phyloP scores from a whole-genome alignment of 805 yeast species.

The Priceomyces melissophilus region DNA sequence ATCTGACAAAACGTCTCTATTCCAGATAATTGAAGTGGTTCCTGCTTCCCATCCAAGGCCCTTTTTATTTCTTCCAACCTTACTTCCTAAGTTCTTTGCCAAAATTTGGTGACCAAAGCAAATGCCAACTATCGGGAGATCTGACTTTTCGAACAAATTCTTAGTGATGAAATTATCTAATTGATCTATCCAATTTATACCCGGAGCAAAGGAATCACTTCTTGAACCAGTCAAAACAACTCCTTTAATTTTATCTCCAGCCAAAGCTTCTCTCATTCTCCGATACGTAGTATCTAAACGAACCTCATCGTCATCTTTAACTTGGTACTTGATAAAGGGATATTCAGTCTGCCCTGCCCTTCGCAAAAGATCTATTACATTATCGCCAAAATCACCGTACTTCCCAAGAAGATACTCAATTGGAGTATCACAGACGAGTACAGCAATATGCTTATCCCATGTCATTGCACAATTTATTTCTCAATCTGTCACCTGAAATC shows the following conservation, averaged over 20 bases:
- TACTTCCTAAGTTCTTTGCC: constrained; percentile 61
- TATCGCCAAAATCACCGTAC: constrained; percentile 56
- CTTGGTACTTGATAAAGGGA: constrained; percentile 32
- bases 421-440: constrained; percentile 39
- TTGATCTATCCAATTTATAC: constrained; percentile 39
- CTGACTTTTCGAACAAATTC: constrained; percentile 9
- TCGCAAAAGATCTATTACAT: constrained; percentile 31
- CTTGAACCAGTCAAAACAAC: constrained; percentile 55
- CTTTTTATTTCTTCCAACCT: constrained; percentile 47
- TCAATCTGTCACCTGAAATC: not conserved
- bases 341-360: constrained; percentile 9
- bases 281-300: constrained; percentile 12
- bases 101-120: constrained; percentile 89
- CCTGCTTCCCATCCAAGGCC: constrained; percentile 75
- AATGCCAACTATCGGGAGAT: constrained; percentile 56
- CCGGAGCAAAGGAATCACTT: constrained; percentile 41
- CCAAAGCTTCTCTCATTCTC: constrained; percentile 21
- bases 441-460: constrained; percentile 28
- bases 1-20: constrained; percentile 33
- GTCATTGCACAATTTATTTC: constrained; percentile 2
- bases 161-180: constrained; percentile 32
- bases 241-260: constrained; percentile 28
- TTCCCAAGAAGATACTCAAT: constrained; percentile 22
- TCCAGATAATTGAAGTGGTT: constrained; percentile 45
- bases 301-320: constrained; percentile 9